These are phyloP conservation scores for Candida fluviatilis DNA, from an alignment of 805 yeast genomes.

Conservation along the genomic window DNA sequence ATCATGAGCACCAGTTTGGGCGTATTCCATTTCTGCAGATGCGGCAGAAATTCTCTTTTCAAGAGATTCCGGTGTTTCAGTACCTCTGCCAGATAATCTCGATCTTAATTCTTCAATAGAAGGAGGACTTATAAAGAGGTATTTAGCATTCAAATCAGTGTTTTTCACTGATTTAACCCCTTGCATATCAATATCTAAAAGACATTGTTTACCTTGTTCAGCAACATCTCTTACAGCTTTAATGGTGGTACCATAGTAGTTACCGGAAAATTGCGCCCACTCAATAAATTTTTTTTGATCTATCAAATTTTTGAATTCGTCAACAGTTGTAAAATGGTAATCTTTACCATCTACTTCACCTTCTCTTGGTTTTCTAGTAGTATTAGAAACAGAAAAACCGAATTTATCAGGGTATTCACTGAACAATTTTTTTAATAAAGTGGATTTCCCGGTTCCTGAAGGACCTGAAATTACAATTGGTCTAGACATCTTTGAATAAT, in stretches of 20 bases:
- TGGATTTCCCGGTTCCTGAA: constrained; percentile 94
- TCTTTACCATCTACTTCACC: constrained; percentile 91
- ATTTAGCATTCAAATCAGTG: constrained; percentile 79
- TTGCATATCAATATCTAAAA: constrained; percentile 97
- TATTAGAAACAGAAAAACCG: constrained; percentile 92
- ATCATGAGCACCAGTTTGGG: constrained; percentile 92
- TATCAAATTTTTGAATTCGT: constrained; percentile 73
- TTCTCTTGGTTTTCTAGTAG: constrained; percentile 86
- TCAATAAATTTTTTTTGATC: constrained; percentile 78
- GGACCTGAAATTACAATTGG: constrained; percentile 98
- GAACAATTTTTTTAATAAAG: constrained; percentile 82
- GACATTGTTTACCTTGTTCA: constrained; percentile 67
- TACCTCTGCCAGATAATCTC: constrained; percentile 86
- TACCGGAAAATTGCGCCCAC: constrained; percentile 98
- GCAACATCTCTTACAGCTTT: constrained; percentile 77
- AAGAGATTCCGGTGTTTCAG: constrained; percentile 85
- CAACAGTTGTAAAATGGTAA: constrained; percentile 81
- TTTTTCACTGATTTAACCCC: constrained; percentile 92
- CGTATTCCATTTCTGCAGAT: constrained; percentile 79
- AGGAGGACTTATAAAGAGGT: constrained; percentile 88
- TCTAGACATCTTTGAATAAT: constrained; percentile 35
- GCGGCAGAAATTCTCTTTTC: constrained; percentile 87
- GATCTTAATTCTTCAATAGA: constrained; percentile 70
- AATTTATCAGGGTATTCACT: constrained; percentile 86
- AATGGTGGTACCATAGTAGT: constrained; percentile 92